Evolutionary conservation across 768 basidiomycete species (phyloP).

Genomic region (Hysterangium stoloniferum): DNA sequence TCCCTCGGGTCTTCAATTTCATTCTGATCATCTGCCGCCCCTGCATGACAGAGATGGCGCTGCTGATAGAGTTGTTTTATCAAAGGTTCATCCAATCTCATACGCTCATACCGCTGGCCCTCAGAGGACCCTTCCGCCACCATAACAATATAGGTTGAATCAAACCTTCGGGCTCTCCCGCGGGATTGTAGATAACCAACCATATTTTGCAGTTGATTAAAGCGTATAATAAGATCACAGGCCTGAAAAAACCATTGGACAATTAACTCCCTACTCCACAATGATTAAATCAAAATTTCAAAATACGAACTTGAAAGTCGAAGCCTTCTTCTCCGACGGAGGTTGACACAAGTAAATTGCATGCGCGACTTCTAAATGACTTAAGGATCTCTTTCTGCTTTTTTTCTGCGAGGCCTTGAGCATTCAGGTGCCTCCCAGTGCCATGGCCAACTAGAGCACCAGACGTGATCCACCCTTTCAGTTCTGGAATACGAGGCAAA

Average conservation of each 20-base stretch:
- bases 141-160: conserved; percentile 79
- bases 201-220: conserved; percentile 76
- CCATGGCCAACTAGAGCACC: conserved; percentile 71
- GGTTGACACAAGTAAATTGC: conserved; percentile 74
- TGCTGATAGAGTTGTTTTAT: conserved; percentile 56
- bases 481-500: conserved; percentile 49
- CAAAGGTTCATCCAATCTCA: conserved; percentile 55
- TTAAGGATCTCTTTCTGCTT: conserved; percentile 54
- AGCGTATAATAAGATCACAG: conserved; percentile 81
- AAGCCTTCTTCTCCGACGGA: conserved; percentile 90
- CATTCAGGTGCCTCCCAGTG: conserved; percentile 31
- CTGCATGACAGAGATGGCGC: conserved; percentile 27
- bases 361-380: conserved; percentile 53
- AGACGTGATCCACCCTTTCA: conserved; percentile 49
- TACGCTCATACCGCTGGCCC: conserved; percentile 51
- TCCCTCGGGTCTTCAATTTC: conserved; percentile 44
- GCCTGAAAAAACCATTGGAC: conserved; percentile 36
- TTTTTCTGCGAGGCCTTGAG: conserved; percentile 43
- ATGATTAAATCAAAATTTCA: no score
- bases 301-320: conserved; percentile 66
- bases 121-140: conserved; percentile 50
- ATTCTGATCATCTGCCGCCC: conserved; percentile 35
- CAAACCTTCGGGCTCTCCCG: conserved; percentile 71
- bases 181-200: conserved; percentile 86
- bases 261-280: not conserved